Evolutionary conservation across 2,329 filamentous ascomycete species (phyloP), one percentile per base, ranked within the genome.

Genomic region (Ampelomyces quisqualis): DNA sequence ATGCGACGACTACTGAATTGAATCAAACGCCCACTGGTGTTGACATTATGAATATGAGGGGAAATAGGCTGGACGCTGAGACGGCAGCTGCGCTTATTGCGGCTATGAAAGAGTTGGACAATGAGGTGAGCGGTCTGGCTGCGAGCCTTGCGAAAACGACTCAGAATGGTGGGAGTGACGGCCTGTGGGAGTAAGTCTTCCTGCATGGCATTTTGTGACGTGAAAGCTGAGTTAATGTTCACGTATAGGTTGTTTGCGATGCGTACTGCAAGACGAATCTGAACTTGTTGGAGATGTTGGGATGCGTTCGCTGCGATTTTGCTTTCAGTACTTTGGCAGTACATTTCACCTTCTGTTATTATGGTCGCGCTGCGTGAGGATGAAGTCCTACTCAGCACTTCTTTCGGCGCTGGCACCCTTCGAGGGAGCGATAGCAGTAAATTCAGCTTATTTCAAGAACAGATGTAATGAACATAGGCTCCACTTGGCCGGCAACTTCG

Each of bases 241-340:
- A n/a, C n/a, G n/a, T n/a, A n/a, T n/a, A n/a, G 7, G 5, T 19
- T 13, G 18, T n/a, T 43, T 56, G 51, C n/a, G 40, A 54, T 29
- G 49, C 48, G 4, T 35, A 44, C 20, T 56, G 53, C 38, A 47
- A 51, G 38, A 44, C 40, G 4, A 56, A 56, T 15, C 27, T 38
- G 21, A 34, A 46, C 8, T 8, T 52, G 19, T 47, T 21, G 40
- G 21, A 1, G 20, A 43, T 9, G 24, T 45, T 17, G 39, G 39
- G n/a, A 30, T 21, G 11, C 7, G 7, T 32, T 18, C 3, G 9
- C 11, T n/a, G n/a, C n/a, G n/a, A n/a, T n/a, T n/a, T n/a, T n/a
- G n/a, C n/a, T n/a, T n/a, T n/a, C n/a, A n/a, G n/a, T n/a, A n/a
- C n/a, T n/a, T n/a, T n/a, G n/a, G n/a, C n/a, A n/a, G n/a, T n/a